These are phyloP conservation scores for Chrysoporthe cubensis DNA, from an alignment of 2,329 filamentous ascomycete species.

Conservation along the genomic window DNA sequence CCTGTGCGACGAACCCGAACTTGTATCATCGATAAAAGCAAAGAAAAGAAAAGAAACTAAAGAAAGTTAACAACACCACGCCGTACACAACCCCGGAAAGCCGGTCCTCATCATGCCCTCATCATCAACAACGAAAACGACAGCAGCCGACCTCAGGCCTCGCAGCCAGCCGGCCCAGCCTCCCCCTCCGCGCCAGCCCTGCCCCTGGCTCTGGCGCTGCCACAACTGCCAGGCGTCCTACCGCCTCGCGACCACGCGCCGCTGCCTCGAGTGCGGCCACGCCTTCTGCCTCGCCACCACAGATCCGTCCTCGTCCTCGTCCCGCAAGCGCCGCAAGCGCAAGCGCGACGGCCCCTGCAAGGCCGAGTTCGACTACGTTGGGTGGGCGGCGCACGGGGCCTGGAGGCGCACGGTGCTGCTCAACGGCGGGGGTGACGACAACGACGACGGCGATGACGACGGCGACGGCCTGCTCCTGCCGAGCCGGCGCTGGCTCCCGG, in stretches of 20 bases:
- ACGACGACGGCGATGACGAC: neutral
- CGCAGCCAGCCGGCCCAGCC: constrained; percentile 14
- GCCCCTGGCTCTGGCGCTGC: constrained; percentile 42
- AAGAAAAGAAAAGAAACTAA: neutral
- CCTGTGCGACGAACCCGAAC: too few relatives aligned
- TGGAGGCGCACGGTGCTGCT: constrained; percentile 36
- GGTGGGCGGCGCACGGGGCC: constrained; percentile 37
- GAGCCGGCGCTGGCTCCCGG: neutral
- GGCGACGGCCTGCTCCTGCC: neutral
- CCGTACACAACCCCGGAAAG: neutral
- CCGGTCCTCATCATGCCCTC: neutral
- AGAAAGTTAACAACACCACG: neutral
- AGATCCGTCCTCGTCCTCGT: constrained; percentile 29
- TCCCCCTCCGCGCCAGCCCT: constrained; percentile 23
- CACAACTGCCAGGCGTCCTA: constrained; percentile 36
- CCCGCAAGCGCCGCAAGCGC: constrained; percentile 18
- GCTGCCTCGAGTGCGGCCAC: constrained; percentile 46
- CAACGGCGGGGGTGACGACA: neutral
- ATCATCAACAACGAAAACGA: too few relatives aligned
- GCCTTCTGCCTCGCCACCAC: constrained; percentile 36
- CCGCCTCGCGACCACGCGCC: constrained; percentile 39
- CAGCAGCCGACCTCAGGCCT: neutral
- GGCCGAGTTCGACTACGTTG: constrained; percentile 40
- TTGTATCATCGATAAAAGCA: neutral
- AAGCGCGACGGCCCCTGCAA: constrained; percentile 31